Evolutionary conservation across 2,329 filamentous ascomycete genomes (phyloP), one percentile per base, ranked within the genome.

Genomic region (Macrophomina phaseolina): DNA sequence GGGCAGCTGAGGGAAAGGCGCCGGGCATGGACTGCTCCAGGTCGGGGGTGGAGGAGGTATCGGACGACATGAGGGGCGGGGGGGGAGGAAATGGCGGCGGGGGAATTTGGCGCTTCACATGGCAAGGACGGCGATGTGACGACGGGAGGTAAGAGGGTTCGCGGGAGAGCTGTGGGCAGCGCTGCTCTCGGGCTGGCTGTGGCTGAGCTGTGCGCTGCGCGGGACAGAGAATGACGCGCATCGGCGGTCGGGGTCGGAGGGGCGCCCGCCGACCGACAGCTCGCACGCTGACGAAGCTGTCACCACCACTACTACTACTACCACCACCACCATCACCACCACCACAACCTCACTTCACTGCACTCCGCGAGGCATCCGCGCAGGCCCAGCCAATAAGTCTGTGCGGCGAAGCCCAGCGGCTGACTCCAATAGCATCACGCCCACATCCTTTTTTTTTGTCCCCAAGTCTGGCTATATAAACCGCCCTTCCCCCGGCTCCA

Each of bases 1-100:
- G 36, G 52, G 64, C 66, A 23, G 64, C 30, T n/a, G 34, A 71
- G 8, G 83, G 82, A 68, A 82, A 86, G n/a, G 81, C 80, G 56
- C 84, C 84, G 23, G 83, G 83, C 3, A 85, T 79, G 36, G 78
- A 77, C 51, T 81, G 77, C 69, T 83, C 78, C 49, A 83, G 73
- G 68, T 73, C 74, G 38, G 73, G 72, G 23, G 45, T 73, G 36
- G 48, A 52, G 55, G 70, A 64, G 74, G 77, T 76, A 68, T 71
- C 70, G 73, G 73, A 69, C 48, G 65, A 51, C 65, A 67, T 67
- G 42, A 40, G 56, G 55, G 56, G 36, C 12, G 4, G 56, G n/a
- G 7, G 7, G 18, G 32, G 30, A 45, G 28, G 38, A 18, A 14
- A 36, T 23, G 14, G 7, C 23, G 38, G 23, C 14, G 28, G 23